These are phyloP conservation scores for Penicillium sp. DNA, from an alignment of 2,329 filamentous ascomycete genomes.

Conservation along the genomic window DNA sequence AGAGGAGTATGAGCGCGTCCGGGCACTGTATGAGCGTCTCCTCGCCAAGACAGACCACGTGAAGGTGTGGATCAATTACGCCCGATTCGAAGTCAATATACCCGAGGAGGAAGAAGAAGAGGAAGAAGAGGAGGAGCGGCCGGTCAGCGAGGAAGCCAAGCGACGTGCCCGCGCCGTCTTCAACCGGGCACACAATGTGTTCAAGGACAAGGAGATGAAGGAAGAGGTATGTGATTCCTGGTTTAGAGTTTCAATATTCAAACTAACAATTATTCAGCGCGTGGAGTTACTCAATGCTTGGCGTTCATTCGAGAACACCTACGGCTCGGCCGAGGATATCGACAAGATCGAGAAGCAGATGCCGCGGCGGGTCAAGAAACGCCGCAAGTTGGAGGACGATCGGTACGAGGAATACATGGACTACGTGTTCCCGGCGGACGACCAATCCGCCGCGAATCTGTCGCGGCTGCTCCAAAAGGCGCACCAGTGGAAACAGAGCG, in stretches of 20 bases:
- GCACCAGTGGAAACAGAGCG: conserved; percentile 76
- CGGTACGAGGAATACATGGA: conserved; percentile 96
- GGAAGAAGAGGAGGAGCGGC: conserved; percentile 56
- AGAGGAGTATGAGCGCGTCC: conserved; percentile 80
- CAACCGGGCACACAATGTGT: conserved; percentile 76
- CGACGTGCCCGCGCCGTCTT: conserved; percentile 78
- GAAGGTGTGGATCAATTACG: conserved; percentile 98
- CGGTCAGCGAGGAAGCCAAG: conserved; percentile 81
- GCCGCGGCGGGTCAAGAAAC: conserved; percentile 89
- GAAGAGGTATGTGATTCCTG: conserved; percentile 62
- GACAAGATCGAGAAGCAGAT: conserved; percentile 88
- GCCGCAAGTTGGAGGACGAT: conserved; percentile 87
- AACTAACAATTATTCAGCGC: conserved; percentile 52
- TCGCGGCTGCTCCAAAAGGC: conserved; percentile 82
- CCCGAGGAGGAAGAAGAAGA: conserved; percentile 71
- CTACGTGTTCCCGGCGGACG: conserved; percentile 95
- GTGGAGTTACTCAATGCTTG: conserved; percentile 88
- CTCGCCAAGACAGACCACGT: conserved; percentile 95
- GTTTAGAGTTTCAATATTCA: background rate
- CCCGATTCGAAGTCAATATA: conserved; percentile 96
- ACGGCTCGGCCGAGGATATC: conserved; percentile 72
- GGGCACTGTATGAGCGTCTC: conserved; percentile 82
- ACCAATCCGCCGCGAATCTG: conserved; percentile 79
- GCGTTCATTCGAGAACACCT: conserved; percentile 85
- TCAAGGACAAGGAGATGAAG: conserved; percentile 88